These are phyloP conservation scores for Croton setiger DNA, from an alignment of 441 rosid species.

Conservation along the genomic window DNA sequence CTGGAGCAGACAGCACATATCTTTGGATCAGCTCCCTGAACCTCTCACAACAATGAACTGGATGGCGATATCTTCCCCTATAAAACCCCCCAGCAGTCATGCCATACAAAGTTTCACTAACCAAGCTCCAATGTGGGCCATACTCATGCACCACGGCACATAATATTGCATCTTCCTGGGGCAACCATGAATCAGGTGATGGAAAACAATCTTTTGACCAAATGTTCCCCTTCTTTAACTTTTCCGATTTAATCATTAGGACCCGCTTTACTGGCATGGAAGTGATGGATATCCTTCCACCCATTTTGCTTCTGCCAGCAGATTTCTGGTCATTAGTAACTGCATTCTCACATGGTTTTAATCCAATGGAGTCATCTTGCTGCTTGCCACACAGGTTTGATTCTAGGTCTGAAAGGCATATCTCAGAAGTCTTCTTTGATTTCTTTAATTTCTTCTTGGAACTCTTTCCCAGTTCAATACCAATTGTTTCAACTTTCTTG, in stretches of 20 bases:
- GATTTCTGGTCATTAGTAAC: slow-evolving; percentile 67
- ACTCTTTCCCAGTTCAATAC: slow-evolving; percentile 50
- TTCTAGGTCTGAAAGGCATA: slow-evolving; percentile 37
- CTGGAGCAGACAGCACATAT: slow-evolving; percentile 65
- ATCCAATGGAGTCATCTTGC: slow-evolving; percentile 42
- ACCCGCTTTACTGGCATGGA: slow-evolving; percentile 84
- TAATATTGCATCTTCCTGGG: slow-evolving; percentile 98
- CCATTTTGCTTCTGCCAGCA: slow-evolving; percentile 62
- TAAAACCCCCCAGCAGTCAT: slow-evolving; percentile 96
- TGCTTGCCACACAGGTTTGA: slow-evolving; percentile 37
- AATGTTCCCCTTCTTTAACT: slow-evolving; percentile 81
- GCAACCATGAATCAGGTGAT: slow-evolving; percentile 86
- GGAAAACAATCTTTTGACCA: slow-evolving; percentile 98
- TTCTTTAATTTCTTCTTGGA: slow-evolving; percentile 79
- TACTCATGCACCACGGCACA: slow-evolving; percentile 99
- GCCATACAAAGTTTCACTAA: slow-evolving; percentile 73
- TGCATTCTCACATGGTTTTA: slow-evolving; percentile 35
- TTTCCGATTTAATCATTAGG: slow-evolving; percentile 84
- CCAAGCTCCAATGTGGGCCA: slow-evolving; percentile 92
- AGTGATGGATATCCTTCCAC: slow-evolving; percentile 80
- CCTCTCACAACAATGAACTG: slow-evolving; percentile 94
- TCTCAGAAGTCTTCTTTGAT: slow-evolving; percentile 50
- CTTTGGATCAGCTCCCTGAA: slow-evolving; percentile 84
- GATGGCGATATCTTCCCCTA: slow-evolving; percentile 94
- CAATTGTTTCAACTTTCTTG: slow-evolving; percentile 51